A percentile compares a stretch with the other conserved stretches of the same genome.
Evolutionary conservation across 345 rosid species (phyloP).

Genomic region (Xanthoceras sorbifolium): DNA sequence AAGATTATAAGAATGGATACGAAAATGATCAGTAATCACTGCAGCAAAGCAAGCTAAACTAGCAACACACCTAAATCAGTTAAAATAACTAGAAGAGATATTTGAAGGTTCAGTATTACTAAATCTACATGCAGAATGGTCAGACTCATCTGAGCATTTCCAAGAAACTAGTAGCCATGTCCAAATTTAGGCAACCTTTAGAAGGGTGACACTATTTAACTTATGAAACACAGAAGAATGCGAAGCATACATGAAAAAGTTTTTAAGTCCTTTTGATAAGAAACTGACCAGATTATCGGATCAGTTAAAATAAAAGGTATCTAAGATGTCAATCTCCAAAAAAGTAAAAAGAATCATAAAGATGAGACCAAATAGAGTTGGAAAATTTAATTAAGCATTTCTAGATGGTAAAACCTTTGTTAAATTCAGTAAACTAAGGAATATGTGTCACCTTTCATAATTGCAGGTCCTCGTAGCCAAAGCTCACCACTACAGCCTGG

Average conservation of each 20-base stretch:
- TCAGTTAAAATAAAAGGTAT: not conserved
- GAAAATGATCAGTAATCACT: not conserved
- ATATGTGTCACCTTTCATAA: slow-evolving; percentile 58
- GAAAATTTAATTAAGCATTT: not conserved
- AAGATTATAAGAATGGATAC: not conserved
- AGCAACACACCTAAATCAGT: too few species aligned
- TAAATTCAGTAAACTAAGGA: not conserved
- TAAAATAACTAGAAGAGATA: not conserved
- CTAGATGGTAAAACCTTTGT: not conserved
- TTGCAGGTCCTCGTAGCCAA: slow-evolving; percentile 77
- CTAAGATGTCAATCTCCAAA: not conserved
- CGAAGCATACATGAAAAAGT: not conserved
- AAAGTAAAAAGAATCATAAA: not conserved
- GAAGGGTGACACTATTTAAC: not conserved
- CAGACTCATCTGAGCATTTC: too few species aligned
- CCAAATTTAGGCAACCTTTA: not conserved
- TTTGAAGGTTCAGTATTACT: not conserved
- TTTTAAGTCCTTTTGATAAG: not conserved
- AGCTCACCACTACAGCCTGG: slow-evolving; percentile 82
- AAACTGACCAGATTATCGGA: not conserved
- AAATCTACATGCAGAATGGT: not conserved
- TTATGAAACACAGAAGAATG: not conserved
- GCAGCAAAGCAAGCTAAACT: not conserved
- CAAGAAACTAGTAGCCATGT: not conserved
- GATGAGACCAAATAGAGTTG: not conserved